Percentiles rank a stretch among this genome's conserved stretches.
Evolutionary conservation across 257 asterid genomes (phyloP).

Genomic region (Echites panduratus): DNA sequence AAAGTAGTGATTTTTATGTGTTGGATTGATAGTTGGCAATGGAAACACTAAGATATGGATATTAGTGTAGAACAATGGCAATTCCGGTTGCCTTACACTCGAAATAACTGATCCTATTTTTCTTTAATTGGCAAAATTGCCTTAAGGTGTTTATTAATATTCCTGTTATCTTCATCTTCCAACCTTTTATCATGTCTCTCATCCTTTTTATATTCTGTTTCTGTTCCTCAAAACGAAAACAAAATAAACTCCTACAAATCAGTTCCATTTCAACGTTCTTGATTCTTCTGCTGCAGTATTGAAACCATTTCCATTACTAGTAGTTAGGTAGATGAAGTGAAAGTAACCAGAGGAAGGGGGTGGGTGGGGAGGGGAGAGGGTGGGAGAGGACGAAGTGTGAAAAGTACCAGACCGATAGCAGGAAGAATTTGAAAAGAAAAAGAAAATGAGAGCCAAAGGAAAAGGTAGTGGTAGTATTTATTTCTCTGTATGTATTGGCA

Average conservation of each 20-base stretch:
- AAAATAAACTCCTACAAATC: background rate
- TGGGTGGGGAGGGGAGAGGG: background rate
- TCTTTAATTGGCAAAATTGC: background rate
- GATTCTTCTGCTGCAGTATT: too few species aligned
- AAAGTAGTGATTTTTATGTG: constrained; percentile 2
- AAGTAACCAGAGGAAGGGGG: background rate
- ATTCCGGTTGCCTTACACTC: constrained; percentile 15
- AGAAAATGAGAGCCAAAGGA: background rate
- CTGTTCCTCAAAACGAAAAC: background rate
- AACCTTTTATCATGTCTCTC: background rate
- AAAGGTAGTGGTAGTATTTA: background rate
- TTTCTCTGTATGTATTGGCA: background rate
- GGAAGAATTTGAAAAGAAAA: background rate
- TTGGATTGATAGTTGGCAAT: background rate
- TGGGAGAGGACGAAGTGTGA: background rate
- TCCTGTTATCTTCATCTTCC: background rate
- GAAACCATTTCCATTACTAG: too few species aligned
- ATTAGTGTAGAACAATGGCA: constrained; percentile 10
- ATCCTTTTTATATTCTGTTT: background rate
- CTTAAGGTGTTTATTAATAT: background rate
- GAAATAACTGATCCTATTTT: background rate
- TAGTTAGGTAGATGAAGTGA: background rate
- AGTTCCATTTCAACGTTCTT: too few species aligned
- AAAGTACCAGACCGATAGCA: constrained; percentile 8
- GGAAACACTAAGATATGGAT: constrained; percentile 1